Percentiles rank a stretch among this genome's conserved stretches.
Evolutionary conservation across 2,329 filamentous ascomycete genomes (phyloP).

Genomic region (Tetracladium maxilliforme): DNA sequence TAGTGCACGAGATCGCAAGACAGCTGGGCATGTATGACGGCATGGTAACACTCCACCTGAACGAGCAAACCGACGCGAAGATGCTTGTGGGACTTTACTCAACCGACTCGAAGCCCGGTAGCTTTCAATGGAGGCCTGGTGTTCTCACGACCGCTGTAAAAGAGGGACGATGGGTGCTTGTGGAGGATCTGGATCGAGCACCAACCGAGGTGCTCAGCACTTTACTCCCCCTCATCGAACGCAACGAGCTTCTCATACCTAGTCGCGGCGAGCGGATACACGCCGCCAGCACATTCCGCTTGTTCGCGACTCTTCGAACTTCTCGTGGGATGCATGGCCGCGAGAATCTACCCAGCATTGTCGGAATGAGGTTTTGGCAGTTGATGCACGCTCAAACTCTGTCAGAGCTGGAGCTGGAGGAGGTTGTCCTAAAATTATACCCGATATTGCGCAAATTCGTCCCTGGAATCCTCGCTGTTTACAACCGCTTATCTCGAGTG

Average conservation of each 20-base stretch:
- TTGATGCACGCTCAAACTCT: slow-evolving; percentile 56
- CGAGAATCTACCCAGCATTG: slow-evolving; percentile 49
- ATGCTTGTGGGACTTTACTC: slow-evolving; percentile 91
- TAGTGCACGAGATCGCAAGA: slow-evolving; percentile 70
- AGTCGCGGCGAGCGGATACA: slow-evolving; percentile 75
- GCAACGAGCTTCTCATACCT: slow-evolving; percentile 79
- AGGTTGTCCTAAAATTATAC: slow-evolving; percentile 58
- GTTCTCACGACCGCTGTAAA: slow-evolving; percentile 86
- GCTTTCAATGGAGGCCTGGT: slow-evolving; percentile 84
- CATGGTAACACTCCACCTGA: slow-evolving; percentile 90
- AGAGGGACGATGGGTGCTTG: slow-evolving; percentile 91
- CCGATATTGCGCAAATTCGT: slow-evolving; percentile 52
- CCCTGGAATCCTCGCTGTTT: slow-evolving; percentile 43
- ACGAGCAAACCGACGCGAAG: slow-evolving; percentile 97
- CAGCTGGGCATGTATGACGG: slow-evolving; percentile 63
- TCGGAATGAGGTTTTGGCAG: slow-evolving; percentile 81
- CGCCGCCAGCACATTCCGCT: slow-evolving; percentile 72
- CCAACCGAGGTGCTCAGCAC: slow-evolving; percentile 92
- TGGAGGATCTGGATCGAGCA: slow-evolving; percentile 91
- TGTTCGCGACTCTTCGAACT: slow-evolving; percentile 84
- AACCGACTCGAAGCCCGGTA: slow-evolving; percentile 72
- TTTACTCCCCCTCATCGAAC: slow-evolving; percentile 81
- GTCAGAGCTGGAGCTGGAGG: slow-evolving; percentile 52
- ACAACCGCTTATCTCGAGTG: slow-evolving; percentile 35
- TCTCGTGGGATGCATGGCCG: slow-evolving; percentile 51